phyloP scores from a whole-genome alignment of 352 stramenopile genomes.

The Phytophthora tubulina region DNA sequence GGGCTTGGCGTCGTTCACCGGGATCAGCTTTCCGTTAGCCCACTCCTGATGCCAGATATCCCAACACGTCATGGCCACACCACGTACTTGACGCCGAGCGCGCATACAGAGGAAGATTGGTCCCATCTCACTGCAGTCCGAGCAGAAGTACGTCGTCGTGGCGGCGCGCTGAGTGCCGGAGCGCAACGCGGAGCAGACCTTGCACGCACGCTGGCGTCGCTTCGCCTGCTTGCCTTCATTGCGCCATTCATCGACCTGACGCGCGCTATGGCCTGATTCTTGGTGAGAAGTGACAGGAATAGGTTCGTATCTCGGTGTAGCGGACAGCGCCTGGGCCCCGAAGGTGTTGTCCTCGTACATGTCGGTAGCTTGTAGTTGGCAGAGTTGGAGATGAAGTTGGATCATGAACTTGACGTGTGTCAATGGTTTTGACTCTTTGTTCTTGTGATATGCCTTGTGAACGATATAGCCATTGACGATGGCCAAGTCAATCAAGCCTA shows the following conservation, averaged over 20 bases:
- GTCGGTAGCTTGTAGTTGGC: background rate
- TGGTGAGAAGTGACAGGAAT: background rate
- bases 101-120: slow-evolving; percentile 3
- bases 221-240: background rate
- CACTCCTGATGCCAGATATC: slow-evolving; percentile 15
- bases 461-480: slow-evolving; percentile 3
- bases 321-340: background rate
- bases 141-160: slow-evolving; percentile 6
- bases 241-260: background rate
- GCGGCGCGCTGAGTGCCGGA: background rate
- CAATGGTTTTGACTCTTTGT: background rate
- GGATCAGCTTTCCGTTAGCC: slow-evolving; percentile 4
- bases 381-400: background rate
- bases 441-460: slow-evolving; percentile 3
- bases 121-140: background rate
- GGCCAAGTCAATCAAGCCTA: background rate
- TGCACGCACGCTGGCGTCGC: background rate
- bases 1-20: background rate
- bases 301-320: background rate
- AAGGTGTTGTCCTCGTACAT: slow-evolving; percentile 1
- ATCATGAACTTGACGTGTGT: slow-evolving; percentile 6
- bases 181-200: background rate
- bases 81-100: background rate
- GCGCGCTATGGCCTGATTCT: background rate
- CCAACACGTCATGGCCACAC: slow-evolving; percentile 8